Base-by-base conservation (phyloP, 2,329 filamentous ascomycete species). In the Calonectria montana region DNA sequence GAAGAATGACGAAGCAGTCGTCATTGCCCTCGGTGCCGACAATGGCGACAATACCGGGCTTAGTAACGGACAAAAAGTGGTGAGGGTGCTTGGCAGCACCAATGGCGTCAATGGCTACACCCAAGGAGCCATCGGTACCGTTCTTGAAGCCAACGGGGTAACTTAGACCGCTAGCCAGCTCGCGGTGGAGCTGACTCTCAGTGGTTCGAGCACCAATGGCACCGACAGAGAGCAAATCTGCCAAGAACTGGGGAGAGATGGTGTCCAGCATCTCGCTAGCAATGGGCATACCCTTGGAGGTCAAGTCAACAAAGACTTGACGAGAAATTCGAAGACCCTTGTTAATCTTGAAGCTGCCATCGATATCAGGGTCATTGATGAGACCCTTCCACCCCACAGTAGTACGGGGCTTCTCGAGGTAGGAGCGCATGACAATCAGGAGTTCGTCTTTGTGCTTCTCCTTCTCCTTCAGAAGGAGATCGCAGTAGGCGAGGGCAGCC, bases 141-240 rank as follows among this genome's bases (percentile, higher is more conserved):
- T 99, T 99, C 91, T 99, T 99, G 93, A 99, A 99, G 64, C 97
- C 97, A 13, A 99, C 95, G 2, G 97, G 97, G 93, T 98, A 98
- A 78, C 94, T 97, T 41, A 98, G 88, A 81, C 97, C 97, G 65
- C 94, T 97, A 25, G 97, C 96, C 74, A 99, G 88, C 86, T 99
- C 97, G 69, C 97, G 93, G 85, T 99, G 97, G 74, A 98, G 89
- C 87, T 99, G 97, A 64, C 93, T 96, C 87, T 99, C 97, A 2
- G 97, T 98, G 23, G 97, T 99, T 73, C 97, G 91, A n/a, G 97
- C 97, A 69, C 97, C 97, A 77, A 99, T 93, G 31, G 97, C 97
- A 69, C 97, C 97, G 15, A 98, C 92, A 43, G 94, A 97, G 77
- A 98, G 89, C 80, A 97, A 85, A 84, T 99, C 97, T 65, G 96